Percentiles rank a stretch among this genome's conserved stretches.
phyloP scores from a whole-genome alignment of 129 eudicot species.

The Erigeron canadensis region DNA sequence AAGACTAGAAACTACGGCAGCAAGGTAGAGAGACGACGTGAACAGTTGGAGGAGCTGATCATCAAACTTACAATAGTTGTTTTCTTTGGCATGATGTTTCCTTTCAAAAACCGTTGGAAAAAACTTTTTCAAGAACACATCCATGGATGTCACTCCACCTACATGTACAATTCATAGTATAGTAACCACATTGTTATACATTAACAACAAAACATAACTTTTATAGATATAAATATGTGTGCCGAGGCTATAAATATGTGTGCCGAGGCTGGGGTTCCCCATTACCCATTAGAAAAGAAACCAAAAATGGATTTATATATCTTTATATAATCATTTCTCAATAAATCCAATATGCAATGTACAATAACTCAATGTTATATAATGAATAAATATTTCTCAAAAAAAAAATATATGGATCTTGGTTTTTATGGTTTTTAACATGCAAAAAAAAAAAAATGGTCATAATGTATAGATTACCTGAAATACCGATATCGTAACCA shows the following conservation, averaged over 20 bases:
- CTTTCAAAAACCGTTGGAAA: constrained; percentile 49
- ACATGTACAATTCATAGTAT: not conserved
- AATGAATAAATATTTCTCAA: not conserved
- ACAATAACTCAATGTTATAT: not conserved
- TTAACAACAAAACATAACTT: not conserved
- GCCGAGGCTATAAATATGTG: no score
- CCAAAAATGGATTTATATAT: not conserved
- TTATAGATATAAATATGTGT: no score
- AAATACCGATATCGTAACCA: constrained; percentile 64
- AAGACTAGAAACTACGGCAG: constrained; percentile 49
- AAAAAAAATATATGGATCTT: not conserved
- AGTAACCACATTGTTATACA: not conserved
- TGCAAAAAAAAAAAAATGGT: not conserved
- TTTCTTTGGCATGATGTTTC: constrained; percentile 46
- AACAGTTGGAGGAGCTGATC: constrained; percentile 58
- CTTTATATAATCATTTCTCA: not conserved
- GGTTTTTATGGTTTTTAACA: not conserved
- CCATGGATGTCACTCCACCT: constrained; percentile 83
- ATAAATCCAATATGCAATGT: not conserved
- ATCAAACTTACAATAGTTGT: constrained; percentile 69
- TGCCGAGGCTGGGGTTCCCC: no score
- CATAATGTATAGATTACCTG: constrained; percentile 26
- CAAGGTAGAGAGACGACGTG: constrained; percentile 68
- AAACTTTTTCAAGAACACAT: constrained; percentile 52
- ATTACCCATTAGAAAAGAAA: no score